Evolutionary conservation across 2,329 filamentous ascomycete genomes (phyloP).

Genomic region (Didymella exigua): DNA sequence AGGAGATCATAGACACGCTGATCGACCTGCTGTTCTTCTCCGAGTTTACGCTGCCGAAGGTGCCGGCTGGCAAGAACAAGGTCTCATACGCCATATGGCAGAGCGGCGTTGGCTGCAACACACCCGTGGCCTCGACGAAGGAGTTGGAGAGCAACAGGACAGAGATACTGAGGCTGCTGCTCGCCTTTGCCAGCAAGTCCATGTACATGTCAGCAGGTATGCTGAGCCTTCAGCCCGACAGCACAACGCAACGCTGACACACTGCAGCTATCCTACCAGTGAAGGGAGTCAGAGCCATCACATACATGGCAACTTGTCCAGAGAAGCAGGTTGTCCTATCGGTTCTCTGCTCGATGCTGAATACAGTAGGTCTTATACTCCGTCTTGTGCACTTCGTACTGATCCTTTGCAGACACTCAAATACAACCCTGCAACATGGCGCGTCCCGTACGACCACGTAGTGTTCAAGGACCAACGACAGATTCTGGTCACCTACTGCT

Average conservation of each 20-base stretch:
- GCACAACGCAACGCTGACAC: constrained; percentile 8
- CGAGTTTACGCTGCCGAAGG: constrained; percentile 81
- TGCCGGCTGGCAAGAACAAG: constrained; percentile 73
- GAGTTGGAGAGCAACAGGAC: constrained; percentile 92
- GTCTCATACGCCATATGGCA: constrained; percentile 97
- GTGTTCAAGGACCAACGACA: constrained; percentile 92
- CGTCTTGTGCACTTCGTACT: constrained; percentile 10
- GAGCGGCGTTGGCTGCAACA: constrained; percentile 95
- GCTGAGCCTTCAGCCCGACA: constrained; percentile 16
- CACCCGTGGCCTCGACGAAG: constrained; percentile 82
- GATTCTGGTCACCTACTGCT: constrained; percentile 85
- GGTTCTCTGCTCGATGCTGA: constrained; percentile 87
- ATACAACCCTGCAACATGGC: constrained; percentile 93
- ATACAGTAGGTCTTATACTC: constrained; percentile 71
- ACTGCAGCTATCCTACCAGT: constrained; percentile 71
- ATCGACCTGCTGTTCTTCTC: constrained; percentile 90
- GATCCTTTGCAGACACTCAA: constrained; percentile 74
- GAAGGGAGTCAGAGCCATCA: constrained; percentile 81
- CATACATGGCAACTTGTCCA: constrained; percentile 83
- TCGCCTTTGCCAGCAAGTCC: constrained; percentile 86
- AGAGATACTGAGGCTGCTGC: constrained; percentile 83
- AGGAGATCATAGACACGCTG: constrained; percentile 89
- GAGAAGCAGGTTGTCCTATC: constrained; percentile 93
- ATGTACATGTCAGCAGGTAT: constrained; percentile 85
- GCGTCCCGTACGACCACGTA: constrained; percentile 89